A percentile compares a stretch with the other conserved stretches of the same genome.
Conservation (phyloP, 164 flowering plant species). For the Chimonanthus salicifolius region DNA sequence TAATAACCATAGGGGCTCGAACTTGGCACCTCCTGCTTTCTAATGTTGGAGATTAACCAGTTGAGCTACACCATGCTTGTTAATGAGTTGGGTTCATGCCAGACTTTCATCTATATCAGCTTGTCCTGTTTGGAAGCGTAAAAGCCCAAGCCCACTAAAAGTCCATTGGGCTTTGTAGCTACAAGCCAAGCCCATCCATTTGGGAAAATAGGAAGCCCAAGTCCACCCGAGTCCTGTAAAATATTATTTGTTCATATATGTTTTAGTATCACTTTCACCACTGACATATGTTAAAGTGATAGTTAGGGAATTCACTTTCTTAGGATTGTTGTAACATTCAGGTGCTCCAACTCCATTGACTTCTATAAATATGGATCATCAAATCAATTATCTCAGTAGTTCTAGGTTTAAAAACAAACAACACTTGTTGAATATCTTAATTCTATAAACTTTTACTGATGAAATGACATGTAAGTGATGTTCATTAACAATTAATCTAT, state of each 20-base stretch:
- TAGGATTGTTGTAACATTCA: not conserved
- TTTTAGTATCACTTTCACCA: not conserved
- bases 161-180: too few relatives aligned
- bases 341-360: constrained; percentile 2
- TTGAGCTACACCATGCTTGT: too few relatives aligned
- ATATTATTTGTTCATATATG: not conserved
- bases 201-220: not conserved
- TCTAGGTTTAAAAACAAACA: not conserved
- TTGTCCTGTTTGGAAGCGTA: too few relatives aligned
- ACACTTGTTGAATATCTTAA: constrained; percentile 7
- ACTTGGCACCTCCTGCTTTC: too few relatives aligned
- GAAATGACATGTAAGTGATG: not conserved
- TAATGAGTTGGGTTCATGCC: too few relatives aligned
- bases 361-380: constrained; percentile 5
- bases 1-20: too few relatives aligned
- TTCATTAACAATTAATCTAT: not conserved
- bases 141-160: too few relatives aligned
- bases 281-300: not conserved
- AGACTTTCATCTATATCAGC: too few relatives aligned
- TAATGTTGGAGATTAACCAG: too few relatives aligned
- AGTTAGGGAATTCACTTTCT: not conserved
- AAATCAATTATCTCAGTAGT: not conserved
- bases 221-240: not conserved
- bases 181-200: too few relatives aligned
- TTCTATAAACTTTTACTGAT: not conserved